Conservation (phyloP, 1,284 basidiomycete species). For the Sporisorium sorghi region DNA sequence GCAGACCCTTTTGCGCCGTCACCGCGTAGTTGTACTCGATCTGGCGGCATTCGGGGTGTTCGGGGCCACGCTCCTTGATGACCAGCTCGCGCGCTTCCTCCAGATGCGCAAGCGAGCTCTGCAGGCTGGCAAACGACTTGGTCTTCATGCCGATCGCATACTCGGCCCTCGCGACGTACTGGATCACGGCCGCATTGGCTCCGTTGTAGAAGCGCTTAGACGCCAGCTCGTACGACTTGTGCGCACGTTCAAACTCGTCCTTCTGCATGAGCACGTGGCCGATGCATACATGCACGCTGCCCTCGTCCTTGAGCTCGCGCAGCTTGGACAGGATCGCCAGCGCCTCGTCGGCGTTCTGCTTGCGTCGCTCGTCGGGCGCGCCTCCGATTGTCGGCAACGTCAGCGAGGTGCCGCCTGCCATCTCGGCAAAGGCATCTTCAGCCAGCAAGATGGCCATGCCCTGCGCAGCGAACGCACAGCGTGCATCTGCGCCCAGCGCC, state of each 20-base stretch:
- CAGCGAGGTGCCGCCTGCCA: slow-evolving; percentile 32
- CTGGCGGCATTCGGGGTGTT: slow-evolving; percentile 49
- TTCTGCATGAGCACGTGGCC: slow-evolving; percentile 68
- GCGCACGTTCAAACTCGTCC: slow-evolving; percentile 64
- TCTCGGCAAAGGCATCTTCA: slow-evolving; percentile 64
- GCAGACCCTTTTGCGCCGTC: slow-evolving; percentile 63
- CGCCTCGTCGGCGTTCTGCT: slow-evolving; percentile 62
- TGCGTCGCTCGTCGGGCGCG: slow-evolving; percentile 52
- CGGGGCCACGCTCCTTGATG: slow-evolving; percentile 33
- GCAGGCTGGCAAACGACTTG: slow-evolving; percentile 52
- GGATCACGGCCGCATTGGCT: slow-evolving; percentile 54
- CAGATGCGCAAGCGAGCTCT: slow-evolving; percentile 56
- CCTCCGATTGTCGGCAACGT: slow-evolving; percentile 35
- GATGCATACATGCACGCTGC: slow-evolving; percentile 67
- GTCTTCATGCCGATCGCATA: slow-evolving; percentile 63
- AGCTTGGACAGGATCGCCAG: slow-evolving; percentile 63
- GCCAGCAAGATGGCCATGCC: slow-evolving; percentile 66
- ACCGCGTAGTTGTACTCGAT: slow-evolving; percentile 66
- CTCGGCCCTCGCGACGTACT: slow-evolving; percentile 63
- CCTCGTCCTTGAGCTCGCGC: slow-evolving; percentile 65
- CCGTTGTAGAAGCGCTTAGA: slow-evolving; percentile 49
- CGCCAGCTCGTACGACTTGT: slow-evolving; percentile 66
- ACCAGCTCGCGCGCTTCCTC: slow-evolving; percentile 41
- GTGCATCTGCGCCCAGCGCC: slow-evolving; percentile 56
- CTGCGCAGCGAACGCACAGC: slow-evolving; percentile 66